Evolutionary conservation across 306 rosid species (phyloP).

Genomic region (Cicer cuneatum): DNA sequence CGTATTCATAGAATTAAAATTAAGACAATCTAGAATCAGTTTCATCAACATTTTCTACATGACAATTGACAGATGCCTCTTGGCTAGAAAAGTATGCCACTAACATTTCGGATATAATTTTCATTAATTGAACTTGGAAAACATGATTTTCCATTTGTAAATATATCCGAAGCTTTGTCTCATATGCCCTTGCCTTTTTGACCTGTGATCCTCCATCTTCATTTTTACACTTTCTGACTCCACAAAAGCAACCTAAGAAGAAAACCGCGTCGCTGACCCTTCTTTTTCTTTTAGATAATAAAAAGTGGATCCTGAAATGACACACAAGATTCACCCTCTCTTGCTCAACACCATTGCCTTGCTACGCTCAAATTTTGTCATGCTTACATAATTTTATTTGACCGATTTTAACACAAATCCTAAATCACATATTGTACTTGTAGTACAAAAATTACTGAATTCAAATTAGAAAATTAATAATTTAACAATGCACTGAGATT

Average conservation of each 20-base stretch:
- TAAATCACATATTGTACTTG: neutral
- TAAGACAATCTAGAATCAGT: too few species aligned
- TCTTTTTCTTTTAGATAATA: neutral
- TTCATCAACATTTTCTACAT: too few species aligned
- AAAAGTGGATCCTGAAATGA: conserved; percentile 35
- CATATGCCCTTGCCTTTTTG: conserved; percentile 45
- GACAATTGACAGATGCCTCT: too few species aligned
- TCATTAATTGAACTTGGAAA: too few species aligned
- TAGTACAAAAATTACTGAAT: neutral
- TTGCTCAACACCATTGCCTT: neutral
- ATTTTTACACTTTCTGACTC: conserved; percentile 4
- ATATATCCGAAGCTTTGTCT: conserved; percentile 48
- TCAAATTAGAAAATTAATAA: neutral
- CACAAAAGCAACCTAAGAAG: conserved; percentile 38
- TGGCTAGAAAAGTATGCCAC: too few species aligned
- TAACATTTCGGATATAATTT: too few species aligned
- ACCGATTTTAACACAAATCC: neutral
- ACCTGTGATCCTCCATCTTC: conserved; percentile 41
- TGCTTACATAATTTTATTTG: conserved; percentile 36
- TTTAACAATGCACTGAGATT: neutral
- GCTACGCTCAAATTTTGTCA: conserved; percentile 44
- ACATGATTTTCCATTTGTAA: neutral
- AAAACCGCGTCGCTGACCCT: conserved; percentile 63
- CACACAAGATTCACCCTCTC: conserved; percentile 3
- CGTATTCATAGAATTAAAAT: too few species aligned